A percentile compares a stretch with the other conserved stretches of the same genome.
phyloP scores from a whole-genome alignment of 345 rosid genomes.

The Syzygium jambos region DNA sequence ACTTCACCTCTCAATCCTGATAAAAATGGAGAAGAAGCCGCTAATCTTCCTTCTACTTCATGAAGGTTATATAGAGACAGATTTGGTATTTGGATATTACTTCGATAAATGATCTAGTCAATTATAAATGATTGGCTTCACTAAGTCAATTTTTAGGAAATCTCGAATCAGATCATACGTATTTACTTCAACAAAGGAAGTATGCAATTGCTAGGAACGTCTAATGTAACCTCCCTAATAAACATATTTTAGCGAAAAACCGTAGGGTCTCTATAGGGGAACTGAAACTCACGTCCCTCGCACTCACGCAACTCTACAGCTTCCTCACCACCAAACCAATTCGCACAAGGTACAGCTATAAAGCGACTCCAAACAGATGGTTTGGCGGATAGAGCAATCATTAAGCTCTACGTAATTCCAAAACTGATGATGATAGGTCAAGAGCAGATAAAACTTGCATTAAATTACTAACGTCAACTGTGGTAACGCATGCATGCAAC shows the following conservation, averaged over 20 bases:
- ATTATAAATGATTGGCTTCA: no score
- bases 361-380: not conserved
- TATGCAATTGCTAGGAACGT: not conserved
- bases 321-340: not conserved
- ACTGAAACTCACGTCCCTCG: not conserved
- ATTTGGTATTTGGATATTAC: no score
- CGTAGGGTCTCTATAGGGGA: not conserved
- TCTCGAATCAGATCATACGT: no score
- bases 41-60: no score
- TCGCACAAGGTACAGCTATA: not conserved
- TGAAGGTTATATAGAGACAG: no score
- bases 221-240: not conserved
- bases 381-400: not conserved
- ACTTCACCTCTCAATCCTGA: no score
- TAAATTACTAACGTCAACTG: not conserved
- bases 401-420: not conserved
- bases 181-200: no score
- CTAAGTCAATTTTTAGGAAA: no score
- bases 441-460: not conserved
- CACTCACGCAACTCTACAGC: not conserved
- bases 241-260: not conserved
- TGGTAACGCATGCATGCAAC: not conserved
- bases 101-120: no score
- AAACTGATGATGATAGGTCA: not conserved
- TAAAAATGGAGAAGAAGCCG: no score